Conservation (phyloP, 208 protist species). For the Vickermania ingenoplastis region DNA sequence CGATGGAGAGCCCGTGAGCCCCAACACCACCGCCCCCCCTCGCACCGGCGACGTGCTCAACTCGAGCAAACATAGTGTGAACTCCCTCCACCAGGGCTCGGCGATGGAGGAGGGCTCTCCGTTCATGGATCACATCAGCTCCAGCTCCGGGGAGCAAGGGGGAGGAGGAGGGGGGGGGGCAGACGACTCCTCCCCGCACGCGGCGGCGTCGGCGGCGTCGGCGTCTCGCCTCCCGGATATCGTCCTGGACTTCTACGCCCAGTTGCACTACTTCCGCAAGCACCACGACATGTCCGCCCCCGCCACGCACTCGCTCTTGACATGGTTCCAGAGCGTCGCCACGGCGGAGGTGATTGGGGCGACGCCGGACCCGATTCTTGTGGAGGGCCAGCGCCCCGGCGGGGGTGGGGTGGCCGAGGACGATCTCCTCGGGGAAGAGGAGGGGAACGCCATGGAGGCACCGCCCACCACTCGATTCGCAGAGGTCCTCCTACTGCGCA, state of each 20-base stretch:
- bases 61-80: too few relatives aligned
- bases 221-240: neutral
- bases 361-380: slow-evolving; percentile 16
- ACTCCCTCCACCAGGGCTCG: neutral
- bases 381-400: neutral
- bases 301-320: slow-evolving; percentile 24
- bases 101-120: neutral
- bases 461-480: slow-evolving; percentile 26
- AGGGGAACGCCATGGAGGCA: slow-evolving; percentile 9
- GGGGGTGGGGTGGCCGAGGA: slow-evolving; percentile 9
- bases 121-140: neutral
- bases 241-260: slow-evolving; percentile 12
- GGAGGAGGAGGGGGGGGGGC: neutral
- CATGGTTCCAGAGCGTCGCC: slow-evolving; percentile 65
- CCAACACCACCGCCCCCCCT: neutral
- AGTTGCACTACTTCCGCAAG: slow-evolving; percentile 17
- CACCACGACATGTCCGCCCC: slow-evolving; percentile 11
- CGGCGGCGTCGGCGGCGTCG: neutral
- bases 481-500: slow-evolving; percentile 23
- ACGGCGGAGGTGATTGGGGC: slow-evolving; percentile 30
- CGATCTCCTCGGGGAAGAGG: slow-evolving; percentile 4
- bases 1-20: neutral
- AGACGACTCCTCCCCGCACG: neutral
- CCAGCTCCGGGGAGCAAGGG: neutral
- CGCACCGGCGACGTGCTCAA: neutral